phyloP scores from a whole-genome alignment of 371 early-diverging fungal species.

The Sporodiniella umbellata region DNA sequence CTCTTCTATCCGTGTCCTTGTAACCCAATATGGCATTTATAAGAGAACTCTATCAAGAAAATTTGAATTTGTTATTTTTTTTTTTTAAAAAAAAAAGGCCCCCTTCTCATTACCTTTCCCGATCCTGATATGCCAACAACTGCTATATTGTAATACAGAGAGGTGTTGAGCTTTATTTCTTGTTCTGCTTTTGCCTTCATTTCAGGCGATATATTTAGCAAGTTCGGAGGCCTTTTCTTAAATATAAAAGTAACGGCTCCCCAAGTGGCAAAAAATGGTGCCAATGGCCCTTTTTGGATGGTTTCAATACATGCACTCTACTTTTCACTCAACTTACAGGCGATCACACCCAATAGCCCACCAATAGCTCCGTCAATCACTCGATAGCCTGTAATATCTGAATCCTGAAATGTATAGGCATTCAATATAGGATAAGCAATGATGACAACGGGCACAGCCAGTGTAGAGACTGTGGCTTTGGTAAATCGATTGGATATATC shows the following conservation, averaged over 20 bases:
- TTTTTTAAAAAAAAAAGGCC: neutral
- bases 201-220: slow-evolving; percentile 26
- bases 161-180: slow-evolving; percentile 33
- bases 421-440: slow-evolving; percentile 47
- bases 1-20: slow-evolving; percentile 26
- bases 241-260: slow-evolving; percentile 38
- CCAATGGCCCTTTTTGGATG: slow-evolving; percentile 34
- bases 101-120: slow-evolving; percentile 34
- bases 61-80: neutral
- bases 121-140: slow-evolving; percentile 42
- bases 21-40: slow-evolving; percentile 46
- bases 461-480: slow-evolving; percentile 37
- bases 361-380: slow-evolving; percentile 44
- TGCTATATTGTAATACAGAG: slow-evolving; percentile 44
- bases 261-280: slow-evolving; percentile 46
- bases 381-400: slow-evolving; percentile 39
- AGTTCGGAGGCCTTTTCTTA: slow-evolving; percentile 31
- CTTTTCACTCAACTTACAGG: slow-evolving; percentile 23
- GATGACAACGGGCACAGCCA: slow-evolving; percentile 44
- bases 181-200: slow-evolving; percentile 24
- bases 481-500: slow-evolving; percentile 39
- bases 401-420: slow-evolving; percentile 39
- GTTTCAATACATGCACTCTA: too few relatives aligned
- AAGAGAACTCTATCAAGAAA: slow-evolving; percentile 44
- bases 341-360: slow-evolving; percentile 44